phyloP scores from a whole-genome alignment of 83 land plant species.

The Isoetes engelmannii region DNA sequence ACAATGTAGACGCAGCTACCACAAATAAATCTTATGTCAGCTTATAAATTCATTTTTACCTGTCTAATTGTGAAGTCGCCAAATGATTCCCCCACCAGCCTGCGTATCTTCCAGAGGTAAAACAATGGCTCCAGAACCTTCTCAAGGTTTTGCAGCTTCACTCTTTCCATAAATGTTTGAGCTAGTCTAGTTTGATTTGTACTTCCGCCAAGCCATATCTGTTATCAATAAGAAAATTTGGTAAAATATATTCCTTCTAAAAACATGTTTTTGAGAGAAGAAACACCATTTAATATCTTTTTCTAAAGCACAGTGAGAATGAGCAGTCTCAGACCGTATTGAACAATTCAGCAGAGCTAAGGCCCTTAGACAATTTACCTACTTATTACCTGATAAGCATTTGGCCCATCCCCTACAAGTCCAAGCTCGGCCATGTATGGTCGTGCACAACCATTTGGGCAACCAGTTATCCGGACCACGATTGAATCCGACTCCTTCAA shows the following conservation, averaged over 20 bases:
- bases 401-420: constrained; percentile 97
- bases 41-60: constrained; percentile 32
- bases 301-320: neutral
- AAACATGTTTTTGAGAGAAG: constrained; percentile 1
- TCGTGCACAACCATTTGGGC: constrained; percentile 99
- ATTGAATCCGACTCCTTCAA: constrained; percentile 64
- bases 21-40: neutral
- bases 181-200: constrained; percentile 83
- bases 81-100: constrained; percentile 68
- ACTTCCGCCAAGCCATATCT: constrained; percentile 98
- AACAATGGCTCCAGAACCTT: constrained; percentile 90
- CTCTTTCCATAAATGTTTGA: constrained; percentile 72
- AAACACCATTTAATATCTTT: neutral
- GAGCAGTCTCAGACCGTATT: neutral
- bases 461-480: constrained; percentile 91
- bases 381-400: constrained; percentile 86
- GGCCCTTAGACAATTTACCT: no score
- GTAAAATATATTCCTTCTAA: neutral
- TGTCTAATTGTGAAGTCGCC: constrained; percentile 68
- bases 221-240: constrained; percentile 4
- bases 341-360: no score
- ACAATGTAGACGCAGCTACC: neutral
- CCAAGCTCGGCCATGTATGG: constrained; percentile 99
- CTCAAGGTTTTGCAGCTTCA: constrained; percentile 88
- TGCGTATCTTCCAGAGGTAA: constrained; percentile 57